Conservation (phyloP, 352 stramenopile species). For the Halophytophthora batemanensis region DNA sequence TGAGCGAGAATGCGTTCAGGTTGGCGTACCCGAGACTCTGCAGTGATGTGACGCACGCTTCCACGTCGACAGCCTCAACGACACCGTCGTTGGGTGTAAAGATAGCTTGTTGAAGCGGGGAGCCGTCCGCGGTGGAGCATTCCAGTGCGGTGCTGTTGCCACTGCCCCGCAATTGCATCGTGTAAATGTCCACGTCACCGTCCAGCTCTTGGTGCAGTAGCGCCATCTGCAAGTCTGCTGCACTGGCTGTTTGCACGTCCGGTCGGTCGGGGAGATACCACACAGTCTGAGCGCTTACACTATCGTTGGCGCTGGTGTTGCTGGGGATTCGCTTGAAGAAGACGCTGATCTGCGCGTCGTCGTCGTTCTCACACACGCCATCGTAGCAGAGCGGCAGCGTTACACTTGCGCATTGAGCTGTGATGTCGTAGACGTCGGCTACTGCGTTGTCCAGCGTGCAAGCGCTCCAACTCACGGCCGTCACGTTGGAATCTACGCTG, state of each 20-base stretch:
- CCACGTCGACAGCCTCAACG: slow-evolving; percentile 13
- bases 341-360: slow-evolving; percentile 39
- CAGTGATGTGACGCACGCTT: slow-evolving; percentile 10
- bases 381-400: slow-evolving; percentile 47
- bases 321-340: slow-evolving; percentile 55
- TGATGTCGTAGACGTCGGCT: slow-evolving; percentile 22
- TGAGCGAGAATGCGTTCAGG: slow-evolving; percentile 61
- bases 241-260: slow-evolving; percentile 19
- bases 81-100: slow-evolving; percentile 20
- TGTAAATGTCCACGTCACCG: slow-evolving; percentile 46
- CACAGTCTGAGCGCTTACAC: slow-evolving; percentile 15
- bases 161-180: slow-evolving; percentile 48
- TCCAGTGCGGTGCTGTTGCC: slow-evolving; percentile 42
- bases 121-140: slow-evolving; percentile 26
- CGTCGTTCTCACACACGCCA: slow-evolving; percentile 30
- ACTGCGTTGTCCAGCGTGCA: slow-evolving; percentile 30
- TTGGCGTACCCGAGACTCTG: slow-evolving; percentile 16
- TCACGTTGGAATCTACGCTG: not conserved
- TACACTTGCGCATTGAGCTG: slow-evolving; percentile 36
- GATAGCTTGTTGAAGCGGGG: slow-evolving; percentile 21
- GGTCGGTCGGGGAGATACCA: slow-evolving; percentile 47
- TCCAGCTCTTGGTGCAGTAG: slow-evolving; percentile 44
- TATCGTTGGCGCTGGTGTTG: slow-evolving; percentile 5
- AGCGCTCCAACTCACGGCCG: slow-evolving; percentile 28
- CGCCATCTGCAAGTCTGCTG: slow-evolving; percentile 45